Evolutionary conservation across 352 stramenopile species (phyloP).

Genomic region (Phytophthora colocasiae): DNA sequence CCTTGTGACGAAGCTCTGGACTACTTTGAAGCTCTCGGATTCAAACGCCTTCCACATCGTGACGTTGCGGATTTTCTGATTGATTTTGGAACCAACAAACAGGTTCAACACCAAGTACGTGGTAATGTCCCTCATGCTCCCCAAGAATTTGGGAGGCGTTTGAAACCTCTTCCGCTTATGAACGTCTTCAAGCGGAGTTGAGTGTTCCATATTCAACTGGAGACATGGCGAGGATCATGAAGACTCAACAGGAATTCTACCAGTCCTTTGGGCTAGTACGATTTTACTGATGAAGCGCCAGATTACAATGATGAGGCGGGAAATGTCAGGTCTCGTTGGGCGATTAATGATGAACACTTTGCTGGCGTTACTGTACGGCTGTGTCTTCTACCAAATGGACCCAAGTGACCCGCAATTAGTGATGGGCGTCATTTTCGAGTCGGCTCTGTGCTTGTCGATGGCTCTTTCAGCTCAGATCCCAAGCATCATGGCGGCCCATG

Average conservation of each 20-base stretch:
- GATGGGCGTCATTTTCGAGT: slow-evolving; percentile 28
- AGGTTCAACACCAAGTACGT: slow-evolving; percentile 40
- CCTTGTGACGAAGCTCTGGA: slow-evolving; percentile 3
- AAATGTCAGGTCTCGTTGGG: slow-evolving; percentile 18
- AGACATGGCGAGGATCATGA: neutral
- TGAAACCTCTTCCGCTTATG: slow-evolving; percentile 4
- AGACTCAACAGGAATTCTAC: slow-evolving; percentile 17
- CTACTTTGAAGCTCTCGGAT: slow-evolving; percentile 27
- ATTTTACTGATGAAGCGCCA: slow-evolving; percentile 20
- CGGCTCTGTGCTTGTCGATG: slow-evolving; percentile 23
- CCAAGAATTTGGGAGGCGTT: slow-evolving; percentile 17
- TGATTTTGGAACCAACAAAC: slow-evolving; percentile 52
- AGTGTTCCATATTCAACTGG: neutral
- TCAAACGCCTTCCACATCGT: slow-evolving; percentile 33
- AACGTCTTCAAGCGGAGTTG: neutral
- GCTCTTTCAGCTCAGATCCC: slow-evolving; percentile 17
- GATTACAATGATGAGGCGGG: slow-evolving; percentile 14
- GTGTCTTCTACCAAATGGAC: slow-evolving; percentile 33
- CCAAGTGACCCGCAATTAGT: slow-evolving; percentile 14
- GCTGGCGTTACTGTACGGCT: slow-evolving; percentile 24
- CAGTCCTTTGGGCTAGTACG: slow-evolving; percentile 24
- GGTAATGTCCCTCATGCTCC: slow-evolving; percentile 6
- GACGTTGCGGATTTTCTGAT: slow-evolving; percentile 62
- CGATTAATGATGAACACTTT: slow-evolving; percentile 24
- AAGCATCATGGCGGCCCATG: slow-evolving; percentile 17